Percentiles rank a stretch among this genome's conserved stretches.
These are phyloP conservation scores for Pyrenula massariospora DNA, from an alignment of 495 filamentous ascomycete genomes.

Conservation along the genomic window DNA sequence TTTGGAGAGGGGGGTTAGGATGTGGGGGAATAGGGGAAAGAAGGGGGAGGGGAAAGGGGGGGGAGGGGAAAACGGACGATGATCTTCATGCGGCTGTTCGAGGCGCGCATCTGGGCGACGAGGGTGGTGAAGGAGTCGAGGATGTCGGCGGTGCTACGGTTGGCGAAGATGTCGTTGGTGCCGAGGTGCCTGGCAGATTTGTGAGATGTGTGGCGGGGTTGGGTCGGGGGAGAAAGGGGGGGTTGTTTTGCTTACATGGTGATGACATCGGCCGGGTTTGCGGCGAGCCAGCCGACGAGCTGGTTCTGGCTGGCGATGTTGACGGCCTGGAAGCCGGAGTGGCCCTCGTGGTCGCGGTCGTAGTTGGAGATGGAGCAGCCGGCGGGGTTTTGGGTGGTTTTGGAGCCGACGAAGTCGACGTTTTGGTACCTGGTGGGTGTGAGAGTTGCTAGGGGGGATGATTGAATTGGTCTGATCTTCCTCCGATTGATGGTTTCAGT, in stretches of 20 bases:
- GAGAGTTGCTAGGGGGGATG: too few species aligned
- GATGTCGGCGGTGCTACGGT: conserved; percentile 26
- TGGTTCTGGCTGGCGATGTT: conserved; percentile 34
- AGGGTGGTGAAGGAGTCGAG: conserved; percentile 33
- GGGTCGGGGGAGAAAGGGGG: too few species aligned
- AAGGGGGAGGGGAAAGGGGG: too few species aligned
- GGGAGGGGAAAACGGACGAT: conserved; percentile 31
- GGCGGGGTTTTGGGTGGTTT: conserved; percentile 1
- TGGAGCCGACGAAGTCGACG: conserved; percentile 36
- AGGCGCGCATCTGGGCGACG: conserved; percentile 28
- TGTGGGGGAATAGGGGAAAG: too few species aligned
- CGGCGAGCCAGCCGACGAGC: conserved; percentile 35
- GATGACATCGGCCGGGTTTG: conserved; percentile 34
- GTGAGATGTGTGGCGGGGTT: too few species aligned
- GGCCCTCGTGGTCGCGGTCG: conserved; percentile 40
- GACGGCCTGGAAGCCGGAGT: conserved; percentile 38
- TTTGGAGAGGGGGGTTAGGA: too few species aligned
- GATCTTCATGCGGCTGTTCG: conserved; percentile 37
- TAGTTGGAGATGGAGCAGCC: conserved; percentile 26
- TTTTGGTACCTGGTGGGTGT: conserved; percentile 21
- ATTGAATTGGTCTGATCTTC: too few species aligned
- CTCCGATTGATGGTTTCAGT: too few species aligned
- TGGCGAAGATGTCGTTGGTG: conserved; percentile 39
- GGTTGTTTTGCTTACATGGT: too few species aligned
- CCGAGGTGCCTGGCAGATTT: conserved; percentile 41